A percentile compares a stretch with the other conserved stretches of the same genome.
These are phyloP conservation scores for Penicilliopsis zonata DNA, from an alignment of 495 filamentous ascomycete species.

Conservation along the genomic window DNA sequence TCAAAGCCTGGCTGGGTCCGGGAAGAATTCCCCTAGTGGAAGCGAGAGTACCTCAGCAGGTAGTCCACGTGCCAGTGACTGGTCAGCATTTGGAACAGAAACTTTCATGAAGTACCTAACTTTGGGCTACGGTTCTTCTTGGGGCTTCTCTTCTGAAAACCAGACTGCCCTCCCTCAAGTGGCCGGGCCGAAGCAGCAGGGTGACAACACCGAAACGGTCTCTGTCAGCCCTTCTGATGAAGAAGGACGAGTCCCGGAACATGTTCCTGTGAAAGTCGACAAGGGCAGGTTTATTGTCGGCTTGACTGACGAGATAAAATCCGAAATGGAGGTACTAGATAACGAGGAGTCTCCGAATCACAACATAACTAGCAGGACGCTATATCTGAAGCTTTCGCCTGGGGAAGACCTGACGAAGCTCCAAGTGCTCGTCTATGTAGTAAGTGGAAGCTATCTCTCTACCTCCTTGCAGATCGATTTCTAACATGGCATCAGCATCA, in stretches of 20 bases:
- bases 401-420: conserved; percentile 30
- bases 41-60: conserved; percentile 8
- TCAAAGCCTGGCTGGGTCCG: conserved; percentile 5
- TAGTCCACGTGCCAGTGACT: conserved; percentile 12
- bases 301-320: conserved; percentile 47
- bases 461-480: neutral
- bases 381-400: conserved; percentile 29
- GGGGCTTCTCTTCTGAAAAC: conserved; percentile 32
- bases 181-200: conserved; percentile 9
- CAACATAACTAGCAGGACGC: conserved; percentile 35
- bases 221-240: too few relatives aligned
- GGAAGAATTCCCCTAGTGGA: conserved; percentile 5
- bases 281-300: conserved; percentile 58
- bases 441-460: conserved; percentile 14
- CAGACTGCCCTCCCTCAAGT: conserved; percentile 13
- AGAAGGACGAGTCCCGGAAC: too few relatives aligned
- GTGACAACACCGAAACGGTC: neutral
- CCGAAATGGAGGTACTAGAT: neutral
- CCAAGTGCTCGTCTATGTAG: conserved; percentile 60
- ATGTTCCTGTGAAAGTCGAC: neutral
- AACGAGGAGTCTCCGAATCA: conserved; percentile 24
- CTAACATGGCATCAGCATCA: conserved; percentile 32
- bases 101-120: conserved; percentile 48
- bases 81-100: conserved; percentile 23
- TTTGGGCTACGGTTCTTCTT: conserved; percentile 48